phyloP scores from a whole-genome alignment of 352 stramenopile genomes.

The Phytophthora sojae region DNA sequence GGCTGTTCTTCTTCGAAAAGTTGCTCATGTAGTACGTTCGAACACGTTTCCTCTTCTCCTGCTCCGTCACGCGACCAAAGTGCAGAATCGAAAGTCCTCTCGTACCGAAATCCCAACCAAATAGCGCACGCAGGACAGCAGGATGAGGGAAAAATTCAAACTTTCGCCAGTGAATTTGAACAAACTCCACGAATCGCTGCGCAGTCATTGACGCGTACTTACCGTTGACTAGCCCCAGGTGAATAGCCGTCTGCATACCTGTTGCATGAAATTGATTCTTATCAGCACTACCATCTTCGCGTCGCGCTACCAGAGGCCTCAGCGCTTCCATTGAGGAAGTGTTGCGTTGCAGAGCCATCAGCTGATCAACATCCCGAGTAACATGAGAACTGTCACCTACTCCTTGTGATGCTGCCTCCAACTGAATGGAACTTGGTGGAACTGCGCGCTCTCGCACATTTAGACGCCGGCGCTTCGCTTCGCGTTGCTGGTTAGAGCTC shows the following conservation, averaged over 20 bases:
- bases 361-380: too few relatives aligned
- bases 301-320: too few relatives aligned
- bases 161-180: not conserved
- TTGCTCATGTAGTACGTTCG: not conserved
- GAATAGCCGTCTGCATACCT: constrained; percentile 1
- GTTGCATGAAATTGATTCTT: constrained; percentile 6
- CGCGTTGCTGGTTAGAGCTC: too few relatives aligned
- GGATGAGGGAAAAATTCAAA: not conserved
- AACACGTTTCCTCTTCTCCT: not conserved
- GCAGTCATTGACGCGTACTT: constrained; percentile 7
- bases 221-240: not conserved
- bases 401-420: too few relatives aligned
- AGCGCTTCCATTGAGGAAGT: too few relatives aligned
- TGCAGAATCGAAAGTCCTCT: not conserved
- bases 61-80: not conserved
- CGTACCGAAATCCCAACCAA: not conserved
- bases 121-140: not conserved
- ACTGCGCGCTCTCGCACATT: too few relatives aligned
- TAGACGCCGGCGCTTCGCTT: too few relatives aligned
- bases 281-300: not conserved
- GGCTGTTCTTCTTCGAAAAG: too few relatives aligned
- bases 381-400: too few relatives aligned
- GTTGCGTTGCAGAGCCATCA: too few relatives aligned
- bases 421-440: too few relatives aligned
- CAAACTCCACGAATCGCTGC: not conserved